Conservation (phyloP, 306 rosid species). For the Malus sylvestris region DNA sequence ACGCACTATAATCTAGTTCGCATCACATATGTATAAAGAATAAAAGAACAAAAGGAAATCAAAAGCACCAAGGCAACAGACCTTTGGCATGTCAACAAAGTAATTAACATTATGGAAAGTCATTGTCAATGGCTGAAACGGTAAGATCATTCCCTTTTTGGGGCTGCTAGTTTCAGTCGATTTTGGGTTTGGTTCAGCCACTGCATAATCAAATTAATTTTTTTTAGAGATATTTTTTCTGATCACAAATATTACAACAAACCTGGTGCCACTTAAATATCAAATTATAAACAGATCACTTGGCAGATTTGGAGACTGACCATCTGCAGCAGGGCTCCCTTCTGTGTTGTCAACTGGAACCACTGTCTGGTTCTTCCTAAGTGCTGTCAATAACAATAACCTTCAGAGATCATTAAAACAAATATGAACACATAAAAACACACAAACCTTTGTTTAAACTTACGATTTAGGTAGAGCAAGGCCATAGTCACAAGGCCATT, state of each 20-base stretch:
- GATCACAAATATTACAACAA: not conserved
- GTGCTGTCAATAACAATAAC: conserved; percentile 34
- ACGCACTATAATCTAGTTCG: not conserved
- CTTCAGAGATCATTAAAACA: conserved; percentile 4
- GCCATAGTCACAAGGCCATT: conserved; percentile 59
- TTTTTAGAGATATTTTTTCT: conserved; percentile 1
- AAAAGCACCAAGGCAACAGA: conserved; percentile 14
- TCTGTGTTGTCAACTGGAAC: conserved; percentile 34
- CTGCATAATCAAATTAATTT: conserved; percentile 31
- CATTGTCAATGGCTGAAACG: conserved; percentile 86
- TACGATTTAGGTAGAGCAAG: conserved; percentile 71
- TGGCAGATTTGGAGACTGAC: conserved; percentile 19
- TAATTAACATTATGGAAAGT: conserved; percentile 78
- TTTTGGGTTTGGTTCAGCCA: conserved; percentile 1
- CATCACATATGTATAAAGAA: not conserved
- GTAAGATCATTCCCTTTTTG: conserved; percentile 87
- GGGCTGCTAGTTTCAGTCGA: conserved; percentile 16
- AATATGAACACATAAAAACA: not conserved
- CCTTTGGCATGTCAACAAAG: conserved; percentile 89
- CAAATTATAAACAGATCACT: not conserved
- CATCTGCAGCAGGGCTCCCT: conserved; percentile 24
- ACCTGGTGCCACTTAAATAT: not conserved
- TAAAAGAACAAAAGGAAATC: not conserved
- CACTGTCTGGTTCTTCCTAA: conserved; percentile 48
- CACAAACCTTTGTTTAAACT: conserved; percentile 25